phyloP scores from a whole-genome alignment of 164 flowering plant species.

The Kalanchoe fedtschenkoi region DNA sequence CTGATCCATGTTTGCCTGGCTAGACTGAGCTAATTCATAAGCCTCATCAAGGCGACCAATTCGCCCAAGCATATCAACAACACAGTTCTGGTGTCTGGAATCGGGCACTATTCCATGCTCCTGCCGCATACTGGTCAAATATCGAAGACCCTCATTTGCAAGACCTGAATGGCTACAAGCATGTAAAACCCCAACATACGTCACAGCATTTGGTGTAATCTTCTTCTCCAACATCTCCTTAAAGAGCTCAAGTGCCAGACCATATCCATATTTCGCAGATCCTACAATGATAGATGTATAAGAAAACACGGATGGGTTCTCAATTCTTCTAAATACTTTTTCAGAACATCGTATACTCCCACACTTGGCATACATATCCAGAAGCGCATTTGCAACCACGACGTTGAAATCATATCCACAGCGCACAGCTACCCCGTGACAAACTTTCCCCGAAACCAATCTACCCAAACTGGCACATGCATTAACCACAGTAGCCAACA shows the following conservation, averaged over 20 bases:
- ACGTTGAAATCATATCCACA: conserved; percentile 27
- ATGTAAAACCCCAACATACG: conserved; percentile 53
- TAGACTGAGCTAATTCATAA: conserved; percentile 30
- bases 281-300: conserved; percentile 53
- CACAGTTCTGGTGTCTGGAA: conserved; percentile 45
- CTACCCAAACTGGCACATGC: conserved; percentile 68
- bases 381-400: conserved; percentile 43
- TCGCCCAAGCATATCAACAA: conserved; percentile 65
- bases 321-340: conserved; percentile 32
- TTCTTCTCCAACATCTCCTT: conserved; percentile 41
- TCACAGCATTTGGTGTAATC: conserved; percentile 52
- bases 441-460: conserved; percentile 32
- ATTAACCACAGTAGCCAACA: conserved; percentile 39
- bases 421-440: conserved; percentile 40
- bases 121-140: conserved; percentile 34
- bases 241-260: conserved; percentile 41
- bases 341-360: conserved; percentile 38
- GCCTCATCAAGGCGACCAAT: conserved; percentile 58
- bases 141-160: conserved; percentile 35
- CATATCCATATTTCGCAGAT: conserved; percentile 51
- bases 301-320: conserved; percentile 33
- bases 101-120: conserved; percentile 34
- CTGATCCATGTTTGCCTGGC: conserved; percentile 15
- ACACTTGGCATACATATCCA: conserved; percentile 72
- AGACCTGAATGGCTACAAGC: conserved; percentile 79